Evolutionary conservation across 2,329 filamentous ascomycete species (phyloP), one percentile per base, ranked within the genome.

Genomic region (Lanzia echinophila): DNA sequence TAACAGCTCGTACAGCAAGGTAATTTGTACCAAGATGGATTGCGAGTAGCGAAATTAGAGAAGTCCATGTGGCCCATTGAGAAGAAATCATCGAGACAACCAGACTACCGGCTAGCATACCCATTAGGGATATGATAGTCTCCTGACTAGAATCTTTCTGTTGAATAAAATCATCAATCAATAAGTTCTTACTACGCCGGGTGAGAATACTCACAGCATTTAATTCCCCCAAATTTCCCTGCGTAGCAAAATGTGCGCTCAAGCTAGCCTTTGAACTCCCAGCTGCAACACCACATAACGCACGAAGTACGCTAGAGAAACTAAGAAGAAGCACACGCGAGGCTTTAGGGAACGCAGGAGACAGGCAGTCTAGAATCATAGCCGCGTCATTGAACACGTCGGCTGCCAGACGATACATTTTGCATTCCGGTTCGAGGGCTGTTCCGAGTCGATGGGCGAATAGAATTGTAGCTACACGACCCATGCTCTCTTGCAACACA

Each of bases 71-170:
- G 10, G 84, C 82, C 13, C 75, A 69, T 53, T 84, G 82, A 47
- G 84, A 82, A 49, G 87, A 81, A 20, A 96, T 82, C 58, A 81
- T 75, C 33, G 87, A 86, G 17, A 97, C 88, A 13, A 96, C 83
- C 2, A 95, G 56, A 46, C 86, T 94, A 1, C 94, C 94, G 13
- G 80, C 82, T 49, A 96, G 77, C 81, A 97, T 90, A 2, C 94
- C 94, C 33, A 96, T 58, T 24, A 97, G 76, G 2, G 89, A 92
- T 54, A 99, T 88, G 19, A 96, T 83, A 0, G 92, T 97, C 71
- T 97, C 94, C 72, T 97, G 94, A 60, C 88, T 95, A 12, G 90
- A 90, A 68, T 97, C 92, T 79, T 96, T 84, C 66, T 69, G 20
- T 42, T 34, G 10, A 6, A 15, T 24, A 11, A 17, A 17, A 19